Base-by-base conservation (phyloP, 1,139 yeast species). In the Magnusiomyces fungicola region DNA sequence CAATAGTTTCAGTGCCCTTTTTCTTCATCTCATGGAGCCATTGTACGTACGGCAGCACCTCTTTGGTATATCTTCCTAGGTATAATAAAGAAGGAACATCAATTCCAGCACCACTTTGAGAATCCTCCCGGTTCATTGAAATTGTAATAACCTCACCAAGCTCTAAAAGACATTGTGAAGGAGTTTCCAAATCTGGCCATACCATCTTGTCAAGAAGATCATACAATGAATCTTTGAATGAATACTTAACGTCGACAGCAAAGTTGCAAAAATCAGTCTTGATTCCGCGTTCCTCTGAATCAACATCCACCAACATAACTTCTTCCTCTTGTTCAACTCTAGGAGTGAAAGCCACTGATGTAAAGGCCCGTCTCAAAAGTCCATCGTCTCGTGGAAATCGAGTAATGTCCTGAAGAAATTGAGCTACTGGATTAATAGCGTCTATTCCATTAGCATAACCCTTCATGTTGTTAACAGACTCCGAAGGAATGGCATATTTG, bases 61-160 rank as follows among this genome's bases (percentile, higher is more conserved):
- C 66, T 22, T 58, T 51, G 0, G 73, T 61, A 56, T 72, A 76
- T 6, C 77, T 61, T 49, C 73, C 76, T 0, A 80, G 80, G 50
- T 71, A 75, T 58, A 75, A 70, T 14, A 54, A 55, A 3, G 64
- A 61, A 1, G 68, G 67, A 18, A 73, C 45, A 12, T 59, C 58
- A 43, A 74, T 59, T 0, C 75, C 75, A 3, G 65, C 61, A 1
- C 66, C 63, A 2, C 62, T 49, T 18, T 57, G 45, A 7, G 62
- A 63, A 24, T 63, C 60, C 14, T 68, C 67, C 4, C 69, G 65
- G 25, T 70, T 70, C 27, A 75, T 57, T 1, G 69, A 55, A 23
- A 76, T 57, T 1, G 72, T 62, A 5, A 76, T 50, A 1, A 74
- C 56, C 51, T 72, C 75, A 12, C 73, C 64, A 23, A 74, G 50